A percentile compares a stretch with the other conserved stretches of the same genome.
These are phyloP conservation scores for Fraxinus platypoda DNA, from an alignment of 305 asterid species.

Conservation along the genomic window DNA sequence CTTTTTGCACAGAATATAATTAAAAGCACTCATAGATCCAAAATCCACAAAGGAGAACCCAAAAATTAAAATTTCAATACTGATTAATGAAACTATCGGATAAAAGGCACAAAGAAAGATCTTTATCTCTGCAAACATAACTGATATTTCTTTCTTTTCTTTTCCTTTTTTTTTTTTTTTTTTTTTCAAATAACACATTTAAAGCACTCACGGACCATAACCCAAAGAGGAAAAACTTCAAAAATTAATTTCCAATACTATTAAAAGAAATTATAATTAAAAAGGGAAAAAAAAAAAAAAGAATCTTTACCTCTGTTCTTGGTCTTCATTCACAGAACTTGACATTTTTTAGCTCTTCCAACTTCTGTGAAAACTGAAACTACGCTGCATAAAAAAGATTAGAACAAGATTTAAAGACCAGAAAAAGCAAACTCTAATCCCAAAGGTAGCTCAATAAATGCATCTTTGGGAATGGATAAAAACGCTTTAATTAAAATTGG, in stretches of 20 bases:
- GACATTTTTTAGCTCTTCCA: constrained; percentile 39
- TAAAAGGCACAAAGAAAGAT: not conserved
- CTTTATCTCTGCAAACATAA: not conserved
- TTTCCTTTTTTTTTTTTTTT: not conserved
- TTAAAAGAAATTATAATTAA: constrained; percentile 2
- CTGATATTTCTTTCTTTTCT: not conserved
- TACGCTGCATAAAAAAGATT: not conserved
- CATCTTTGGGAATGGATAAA: constrained; percentile 3
- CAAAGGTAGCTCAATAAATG: not conserved
- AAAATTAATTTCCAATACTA: not conserved
- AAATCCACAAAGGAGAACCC: constrained; percentile 1
- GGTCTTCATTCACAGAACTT: constrained; percentile 48
- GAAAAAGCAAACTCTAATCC: constrained; percentile 11
- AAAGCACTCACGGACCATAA: not conserved
- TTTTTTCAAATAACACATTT: not conserved
- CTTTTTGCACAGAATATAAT: not conserved
- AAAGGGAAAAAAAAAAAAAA: not conserved
- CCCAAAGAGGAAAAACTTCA: constrained; percentile 13
- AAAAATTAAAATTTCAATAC: not conserved
- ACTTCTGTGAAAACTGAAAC: constrained; percentile 21
- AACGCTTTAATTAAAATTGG: constrained; percentile 8
- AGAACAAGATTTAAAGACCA: not conserved
- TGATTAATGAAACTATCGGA: not conserved
- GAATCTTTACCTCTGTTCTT: constrained; percentile 49
- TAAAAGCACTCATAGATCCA: not conserved